A percentile compares a stretch with the other conserved stretches of the same genome.
Conservation (phyloP, 768 basidiomycete species). For the Polyporus arcularius region DNA sequence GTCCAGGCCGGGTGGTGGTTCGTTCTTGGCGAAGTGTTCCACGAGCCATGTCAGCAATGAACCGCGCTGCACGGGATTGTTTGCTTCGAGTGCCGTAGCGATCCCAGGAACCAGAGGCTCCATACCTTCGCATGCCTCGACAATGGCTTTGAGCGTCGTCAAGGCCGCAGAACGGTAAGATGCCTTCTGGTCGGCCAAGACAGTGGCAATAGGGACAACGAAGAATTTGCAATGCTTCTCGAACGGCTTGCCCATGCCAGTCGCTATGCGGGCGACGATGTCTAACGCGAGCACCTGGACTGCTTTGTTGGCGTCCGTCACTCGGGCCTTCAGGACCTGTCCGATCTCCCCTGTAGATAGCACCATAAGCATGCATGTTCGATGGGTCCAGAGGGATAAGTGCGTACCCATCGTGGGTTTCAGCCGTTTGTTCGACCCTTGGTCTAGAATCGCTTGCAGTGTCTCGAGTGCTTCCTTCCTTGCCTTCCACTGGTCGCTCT, state of each 20-base stretch:
- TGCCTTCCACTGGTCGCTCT: slow-evolving; percentile 95
- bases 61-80: slow-evolving; percentile 86
- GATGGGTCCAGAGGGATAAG: not conserved
- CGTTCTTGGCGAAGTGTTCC: slow-evolving; percentile 74
- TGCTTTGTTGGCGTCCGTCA: slow-evolving; percentile 91
- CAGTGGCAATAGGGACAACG: slow-evolving; percentile 73
- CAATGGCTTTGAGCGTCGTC: slow-evolving; percentile 79
- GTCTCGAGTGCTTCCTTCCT: slow-evolving; percentile 94
- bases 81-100: slow-evolving; percentile 76
- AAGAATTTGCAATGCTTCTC: slow-evolving; percentile 86
- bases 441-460: slow-evolving; percentile 81
- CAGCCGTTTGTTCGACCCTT: slow-evolving; percentile 88
- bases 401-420: slow-evolving; percentile 84
- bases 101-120: slow-evolving; percentile 82
- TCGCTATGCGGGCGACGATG: slow-evolving; percentile 85
- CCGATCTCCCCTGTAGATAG: slow-evolving; percentile 77
- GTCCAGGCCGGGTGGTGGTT: slow-evolving; percentile 58
- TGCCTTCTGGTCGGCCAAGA: slow-evolving; percentile 91
- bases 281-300: slow-evolving; percentile 91
- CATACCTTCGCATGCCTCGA: slow-evolving; percentile 78
- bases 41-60: slow-evolving; percentile 78
- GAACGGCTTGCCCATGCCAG: slow-evolving; percentile 94
- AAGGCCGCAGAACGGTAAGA: slow-evolving; percentile 78
- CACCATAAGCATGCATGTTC: slow-evolving; percentile 8
- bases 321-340: slow-evolving; percentile 82